Base-by-base conservation (phyloP, 2,329 filamentous ascomycete genomes). In the Diaporthe vaccinii region DNA sequence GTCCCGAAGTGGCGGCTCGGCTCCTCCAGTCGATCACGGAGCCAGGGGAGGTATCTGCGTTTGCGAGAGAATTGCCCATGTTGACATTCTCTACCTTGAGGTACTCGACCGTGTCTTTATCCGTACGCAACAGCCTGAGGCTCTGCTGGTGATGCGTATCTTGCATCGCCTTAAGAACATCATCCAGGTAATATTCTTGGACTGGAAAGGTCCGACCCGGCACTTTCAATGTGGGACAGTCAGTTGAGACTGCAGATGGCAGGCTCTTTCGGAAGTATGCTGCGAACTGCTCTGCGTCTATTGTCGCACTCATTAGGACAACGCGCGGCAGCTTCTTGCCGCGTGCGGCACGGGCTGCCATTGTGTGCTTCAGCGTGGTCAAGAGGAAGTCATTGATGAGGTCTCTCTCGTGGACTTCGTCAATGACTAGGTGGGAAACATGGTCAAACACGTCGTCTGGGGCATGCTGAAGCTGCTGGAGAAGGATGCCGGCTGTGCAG, bases 401-500 rank as follows among this genome's bases (percentile, higher is more conserved):
- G 25, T 74, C 68, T 22, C 75, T 57, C 36, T 76, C 75, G 39
- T 76, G 75, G 28, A 89, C 86, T 79, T 89, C 88, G 77, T 90
- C 87, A 74, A 90, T 84, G 55, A 89, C 78, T 25, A 89, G 80
- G 77, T 89, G 87, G 4, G 87, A 87, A 41, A 84, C 79, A 1
- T 80, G 81, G 69, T 85, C 82, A 39, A 89, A 77, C 25, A 84
- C 77, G 2, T 80, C 79, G 72, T 87, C 84, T 3, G 83, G 78
- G 58, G 82, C 77, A 74, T 82, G 79, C 73, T 86, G 84, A 28
- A 89, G 80, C 74, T 86, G 83, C 70, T 84, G 83, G 36, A 89
- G 80, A 31, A 89, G 79, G 28, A 88, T 84, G n/a, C 87, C 87
- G 2, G 85, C 86, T 1, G 88, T 89, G 79, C 86, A 88, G 78